phyloP scores from a whole-genome alignment of 768 basidiomycete genomes.

The Cystobasidiopsis lactophilus region DNA sequence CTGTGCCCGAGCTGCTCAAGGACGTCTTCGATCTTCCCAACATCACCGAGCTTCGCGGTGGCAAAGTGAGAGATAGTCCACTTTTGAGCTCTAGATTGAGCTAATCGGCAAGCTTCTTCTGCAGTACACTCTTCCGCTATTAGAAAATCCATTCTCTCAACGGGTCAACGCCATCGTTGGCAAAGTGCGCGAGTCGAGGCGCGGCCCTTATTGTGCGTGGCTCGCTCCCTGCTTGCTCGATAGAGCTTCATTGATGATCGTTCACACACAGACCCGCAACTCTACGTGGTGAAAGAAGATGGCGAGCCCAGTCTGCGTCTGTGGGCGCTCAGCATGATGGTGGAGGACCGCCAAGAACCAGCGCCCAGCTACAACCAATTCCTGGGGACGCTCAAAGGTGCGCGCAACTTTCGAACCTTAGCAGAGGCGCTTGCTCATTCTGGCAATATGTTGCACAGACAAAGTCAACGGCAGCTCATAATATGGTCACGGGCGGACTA shows the following conservation, averaged over 20 bases:
- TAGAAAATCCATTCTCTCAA: slow-evolving; percentile 90
- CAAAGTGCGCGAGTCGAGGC: slow-evolving; percentile 81
- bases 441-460: background rate
- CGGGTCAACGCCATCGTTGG: slow-evolving; percentile 80
- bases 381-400: slow-evolving; percentile 15
- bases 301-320: slow-evolving; percentile 81
- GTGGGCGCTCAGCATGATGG: slow-evolving; percentile 83
- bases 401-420: background rate
- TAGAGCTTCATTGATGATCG: background rate
- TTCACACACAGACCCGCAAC: slow-evolving; percentile 35
- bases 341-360: slow-evolving; percentile 88
- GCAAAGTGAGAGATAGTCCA: slow-evolving; percentile 42
- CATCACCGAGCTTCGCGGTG: slow-evolving; percentile 74
- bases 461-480: background rate
- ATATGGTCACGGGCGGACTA: too few species aligned
- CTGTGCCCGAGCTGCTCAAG: slow-evolving; percentile 78
- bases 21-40: slow-evolving; percentile 81
- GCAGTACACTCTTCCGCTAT: slow-evolving; percentile 63
- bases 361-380: slow-evolving; percentile 93
- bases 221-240: background rate
- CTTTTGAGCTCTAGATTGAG: background rate
- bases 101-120: too few species aligned
- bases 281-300: slow-evolving; percentile 94
- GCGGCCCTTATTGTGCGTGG: slow-evolving; percentile 51
- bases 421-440: background rate